Evolutionary conservation across 2,329 filamentous ascomycete species (phyloP), one percentile per base, ranked within the genome.

Genomic region (Mariannaea sp.): DNA sequence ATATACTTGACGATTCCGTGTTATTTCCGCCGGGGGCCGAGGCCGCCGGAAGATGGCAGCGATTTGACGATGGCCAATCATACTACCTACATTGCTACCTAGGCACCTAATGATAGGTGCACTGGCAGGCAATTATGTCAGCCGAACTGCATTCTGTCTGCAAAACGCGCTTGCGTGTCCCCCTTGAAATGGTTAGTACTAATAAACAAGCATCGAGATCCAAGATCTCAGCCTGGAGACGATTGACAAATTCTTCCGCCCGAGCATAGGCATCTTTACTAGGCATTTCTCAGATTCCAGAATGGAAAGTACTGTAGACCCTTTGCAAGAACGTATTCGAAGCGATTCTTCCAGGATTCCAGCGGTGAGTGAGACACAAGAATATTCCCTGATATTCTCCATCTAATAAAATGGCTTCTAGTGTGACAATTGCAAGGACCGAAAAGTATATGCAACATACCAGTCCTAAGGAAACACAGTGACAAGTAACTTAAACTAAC

Each of bases 371-470:
- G 7, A n/a, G 13, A n/a, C 7, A 4, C 29, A 6, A 6, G 9
- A 32, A n/a, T 5, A 13, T n/a, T 4, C 13, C 4, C 13, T 32
- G 5, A 32, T 8, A 12, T 32, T 13, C 5, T 32, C 13, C 5
- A 32, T 4, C 29, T 32, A 32, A 32, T 32, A 8, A n/a, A 6
- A 12, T 32, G 13, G 13, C 9, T 24, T 19, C n/a, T 10, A 46
- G 32, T 46, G 43, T 13, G 43, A 38, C 16, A 46, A 46, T 10
- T 46, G 43, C 30, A 46, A 46, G 16, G 33, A 19, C 22, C 33
- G 43, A 36, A 46, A 46, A 22, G 43, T 46, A 13, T 16, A n/a
- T n/a, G 8, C 14, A 7, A 12, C 7, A 16, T 13, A 14, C 16
- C 9, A 12, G 29, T 8, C 9, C 29, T 32, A 12, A 8, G 26